Evolutionary conservation across 2,329 filamentous ascomycete species (phyloP).

Genomic region (Fusarium nisikadoi): DNA sequence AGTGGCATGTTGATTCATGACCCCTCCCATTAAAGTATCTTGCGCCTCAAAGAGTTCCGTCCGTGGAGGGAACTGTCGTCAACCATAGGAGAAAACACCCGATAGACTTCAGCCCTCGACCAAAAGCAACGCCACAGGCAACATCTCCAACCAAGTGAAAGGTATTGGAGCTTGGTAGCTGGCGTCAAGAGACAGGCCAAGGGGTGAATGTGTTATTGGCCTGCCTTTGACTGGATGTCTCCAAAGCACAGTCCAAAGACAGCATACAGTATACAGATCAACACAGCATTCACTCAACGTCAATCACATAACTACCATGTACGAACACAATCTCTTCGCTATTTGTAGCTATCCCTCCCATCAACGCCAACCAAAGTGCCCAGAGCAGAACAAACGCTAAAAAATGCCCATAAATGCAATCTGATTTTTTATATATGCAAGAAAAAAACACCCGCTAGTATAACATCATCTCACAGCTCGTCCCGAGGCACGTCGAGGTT

Average conservation of each 20-base stretch:
- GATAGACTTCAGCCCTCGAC: not conserved
- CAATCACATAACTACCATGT: not conserved
- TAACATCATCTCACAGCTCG: slow-evolving; percentile 57
- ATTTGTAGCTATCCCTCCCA: not conserved
- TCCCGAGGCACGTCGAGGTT: slow-evolving; percentile 55
- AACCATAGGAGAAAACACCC: not conserved
- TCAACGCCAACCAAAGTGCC: slow-evolving; percentile 26
- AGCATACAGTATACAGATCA: not conserved
- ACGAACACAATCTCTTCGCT: slow-evolving; percentile 4
- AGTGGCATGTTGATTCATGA: not conserved
- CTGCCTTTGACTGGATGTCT: not conserved
- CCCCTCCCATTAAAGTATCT: not conserved
- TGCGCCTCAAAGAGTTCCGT: not conserved
- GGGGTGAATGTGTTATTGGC: no score
- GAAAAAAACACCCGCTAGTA: not conserved
- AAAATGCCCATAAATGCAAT: slow-evolving; percentile 12
- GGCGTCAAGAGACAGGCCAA: not conserved
- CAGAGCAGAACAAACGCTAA: slow-evolving; percentile 10
- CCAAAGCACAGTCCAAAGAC: not conserved
- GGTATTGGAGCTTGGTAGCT: not conserved
- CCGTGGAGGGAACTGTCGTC: not conserved
- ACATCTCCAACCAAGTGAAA: not conserved
- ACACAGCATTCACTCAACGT: not conserved
- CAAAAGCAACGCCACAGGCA: not conserved
- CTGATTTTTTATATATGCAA: not conserved